phyloP scores from a whole-genome alignment of 805 yeast genomes.

The Cyberlindnera galapagoensis region DNA sequence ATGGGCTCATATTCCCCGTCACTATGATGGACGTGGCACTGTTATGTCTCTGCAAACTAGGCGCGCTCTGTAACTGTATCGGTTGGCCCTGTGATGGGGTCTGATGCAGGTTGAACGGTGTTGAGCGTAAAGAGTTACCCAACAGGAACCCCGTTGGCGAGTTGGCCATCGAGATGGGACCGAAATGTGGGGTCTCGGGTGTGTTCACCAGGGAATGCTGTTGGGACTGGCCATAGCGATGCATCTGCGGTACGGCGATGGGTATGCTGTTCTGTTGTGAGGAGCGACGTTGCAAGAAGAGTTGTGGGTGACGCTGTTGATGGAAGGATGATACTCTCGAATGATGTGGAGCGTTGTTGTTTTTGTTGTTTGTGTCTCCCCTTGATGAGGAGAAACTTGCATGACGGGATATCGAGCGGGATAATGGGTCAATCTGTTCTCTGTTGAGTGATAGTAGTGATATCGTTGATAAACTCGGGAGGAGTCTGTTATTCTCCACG shows the following conservation, averaged over 20 bases:
- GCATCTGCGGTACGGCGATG: slow-evolving; percentile 7
- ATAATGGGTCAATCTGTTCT: slow-evolving; percentile 5
- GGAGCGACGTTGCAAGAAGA: slow-evolving; percentile 6
- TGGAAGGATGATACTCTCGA: slow-evolving; percentile 9
- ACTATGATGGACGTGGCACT: slow-evolving; percentile 4
- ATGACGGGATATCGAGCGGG: slow-evolving; percentile 12
- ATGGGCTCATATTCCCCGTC: slow-evolving; percentile 18
- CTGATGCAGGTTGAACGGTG: too few species aligned
- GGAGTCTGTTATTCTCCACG: slow-evolving; percentile 10
- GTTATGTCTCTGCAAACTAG: slow-evolving; percentile 11
- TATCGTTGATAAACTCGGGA: slow-evolving; percentile 19
- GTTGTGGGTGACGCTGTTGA: slow-evolving; percentile 17
- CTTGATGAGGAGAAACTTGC: slow-evolving; percentile 11
- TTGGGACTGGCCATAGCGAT: too few species aligned
- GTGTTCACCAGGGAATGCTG: too few species aligned
- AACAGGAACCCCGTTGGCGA: slow-evolving; percentile 21
- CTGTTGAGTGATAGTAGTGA: slow-evolving; percentile 20
- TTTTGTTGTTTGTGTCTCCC: slow-evolving; percentile 7
- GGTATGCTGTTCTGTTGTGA: slow-evolving; percentile 12
- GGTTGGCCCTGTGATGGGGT: too few species aligned
- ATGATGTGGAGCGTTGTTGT: slow-evolving; percentile 5
- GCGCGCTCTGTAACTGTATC: slow-evolving; percentile 15
- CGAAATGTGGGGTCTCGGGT: slow-evolving; percentile 21
- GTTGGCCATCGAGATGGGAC: slow-evolving; percentile 18
- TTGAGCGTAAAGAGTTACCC: too few species aligned